Conservation (phyloP, 371 early-diverging fungal species). For the Thermomucor indicae-seudaticae region DNA sequence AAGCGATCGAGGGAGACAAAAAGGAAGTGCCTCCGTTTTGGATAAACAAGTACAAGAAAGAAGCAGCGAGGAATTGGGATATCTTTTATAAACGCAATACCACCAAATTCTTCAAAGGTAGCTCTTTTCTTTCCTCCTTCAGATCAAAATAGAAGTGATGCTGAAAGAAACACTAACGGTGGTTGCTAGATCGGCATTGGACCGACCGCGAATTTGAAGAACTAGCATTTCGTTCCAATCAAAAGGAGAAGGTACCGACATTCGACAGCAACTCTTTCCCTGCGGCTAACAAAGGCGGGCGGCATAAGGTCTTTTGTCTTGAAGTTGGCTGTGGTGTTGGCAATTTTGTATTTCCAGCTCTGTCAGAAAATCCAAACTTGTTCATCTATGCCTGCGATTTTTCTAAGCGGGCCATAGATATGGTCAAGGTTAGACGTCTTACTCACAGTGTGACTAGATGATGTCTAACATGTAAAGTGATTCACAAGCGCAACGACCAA, state of each 20-base stretch:
- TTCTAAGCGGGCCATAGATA: conserved; percentile 72
- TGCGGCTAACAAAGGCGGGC: background rate
- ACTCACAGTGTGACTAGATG: too few relatives aligned
- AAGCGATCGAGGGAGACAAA: conserved; percentile 61
- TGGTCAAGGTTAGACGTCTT: conserved; percentile 59
- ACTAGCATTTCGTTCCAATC: conserved; percentile 36
- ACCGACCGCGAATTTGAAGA: conserved; percentile 94
- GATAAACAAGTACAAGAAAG: conserved; percentile 78
- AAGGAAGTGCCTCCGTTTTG: conserved; percentile 71
- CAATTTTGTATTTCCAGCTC: conserved; percentile 90
- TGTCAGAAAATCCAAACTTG: conserved; percentile 70
- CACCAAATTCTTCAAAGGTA: conserved; percentile 86
- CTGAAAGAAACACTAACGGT: background rate
- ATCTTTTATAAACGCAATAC: conserved; percentile 90
- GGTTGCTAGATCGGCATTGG: conserved; percentile 86
- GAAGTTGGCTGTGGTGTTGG: conserved; percentile 97
- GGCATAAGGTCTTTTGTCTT: conserved; percentile 27
- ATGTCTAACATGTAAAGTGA: too few relatives aligned
- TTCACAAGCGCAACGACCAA: conserved; percentile 53
- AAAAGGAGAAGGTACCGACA: conserved; percentile 9
- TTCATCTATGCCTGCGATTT: conserved; percentile 85
- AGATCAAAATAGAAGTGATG: background rate
- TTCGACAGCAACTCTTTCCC: background rate
- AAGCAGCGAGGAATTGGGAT: conserved; percentile 85
- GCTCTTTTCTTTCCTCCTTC: background rate